Base-by-base conservation (phyloP, 1,284 basidiomycete species). In the Heterobasidion annosum region DNA sequence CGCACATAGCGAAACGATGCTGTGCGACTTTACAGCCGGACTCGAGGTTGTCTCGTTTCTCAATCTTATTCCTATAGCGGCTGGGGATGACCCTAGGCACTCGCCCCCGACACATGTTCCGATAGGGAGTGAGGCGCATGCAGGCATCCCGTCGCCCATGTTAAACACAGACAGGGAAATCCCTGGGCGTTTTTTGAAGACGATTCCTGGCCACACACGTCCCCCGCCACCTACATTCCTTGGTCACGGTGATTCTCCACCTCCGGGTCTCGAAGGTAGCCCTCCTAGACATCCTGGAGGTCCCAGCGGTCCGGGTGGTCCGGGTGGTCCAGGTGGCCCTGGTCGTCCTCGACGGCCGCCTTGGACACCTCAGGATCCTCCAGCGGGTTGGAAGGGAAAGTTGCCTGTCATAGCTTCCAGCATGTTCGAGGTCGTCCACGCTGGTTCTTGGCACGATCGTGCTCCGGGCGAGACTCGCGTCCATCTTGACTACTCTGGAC, bases 1-100 rank as follows among this genome's bases (percentile, higher is more conserved):
- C 3, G 4, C 25, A 25, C 25, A 25, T 54, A 81, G 78, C 53
- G 78, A 81, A 62, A 67, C 77, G 32, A 78, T 81, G 74, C 61
- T 78, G 3, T 81, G 78, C 58, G 64, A 78, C 59, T 72, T 79
- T 56, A 68, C 65, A 3, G 59, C 66, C 7, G 73, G 75, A 1
- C 59, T 79, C 13, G 63, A 70, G 18, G 52, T 73, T 5, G 62
- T 70, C n/a, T 72, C 74, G 6, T 64, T 67, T 44, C 35, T 51
- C 55, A 44, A 57, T 12, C 35, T 55, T 25, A 34, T 57, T 44
- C 58, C 56, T 5, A 51, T 34, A 40, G 50, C 50, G 18, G n/a
- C 9, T 25, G n/a, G 3, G 7, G 4, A 33, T 1, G 13, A 50
- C 15, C 34, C 53, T 35, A 3, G 32, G 10, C 9, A 9, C 35